These are phyloP conservation scores for Trypanosoma grayi DNA, from an alignment of 208 protist species.

Conservation along the genomic window DNA sequence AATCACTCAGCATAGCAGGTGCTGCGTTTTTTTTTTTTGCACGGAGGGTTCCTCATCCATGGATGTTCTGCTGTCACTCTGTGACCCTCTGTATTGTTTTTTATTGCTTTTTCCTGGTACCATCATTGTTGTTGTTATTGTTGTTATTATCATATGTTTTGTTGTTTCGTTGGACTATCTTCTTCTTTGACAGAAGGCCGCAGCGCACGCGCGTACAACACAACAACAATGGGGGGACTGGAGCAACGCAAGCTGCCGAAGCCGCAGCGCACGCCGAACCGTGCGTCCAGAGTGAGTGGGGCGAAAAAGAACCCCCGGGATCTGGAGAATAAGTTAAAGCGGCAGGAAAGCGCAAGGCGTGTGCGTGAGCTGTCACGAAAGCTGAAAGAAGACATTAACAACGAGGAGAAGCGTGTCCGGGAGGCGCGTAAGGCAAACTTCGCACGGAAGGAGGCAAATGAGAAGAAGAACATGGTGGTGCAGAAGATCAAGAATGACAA, in stretches of 20 bases:
- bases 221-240: constrained; percentile 47
- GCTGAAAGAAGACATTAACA: constrained; percentile 82
- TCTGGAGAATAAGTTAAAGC: constrained; percentile 81
- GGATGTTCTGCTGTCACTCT: too few species aligned
- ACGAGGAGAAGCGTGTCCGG: constrained; percentile 66
- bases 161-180: constrained; percentile 4
- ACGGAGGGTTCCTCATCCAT: too few species aligned
- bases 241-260: constrained; percentile 72
- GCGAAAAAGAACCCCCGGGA: constrained; percentile 32
- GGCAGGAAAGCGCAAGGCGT: constrained; percentile 56
- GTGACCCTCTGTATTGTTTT: neutral
- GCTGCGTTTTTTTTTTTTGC: too few species aligned
- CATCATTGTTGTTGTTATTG: constrained; percentile 14
- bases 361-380: constrained; percentile 62
- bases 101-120: constrained; percentile 1
- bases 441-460: constrained; percentile 78
- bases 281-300: constrained; percentile 35
- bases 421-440: constrained; percentile 84
- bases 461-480: constrained; percentile 91
- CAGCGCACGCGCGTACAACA: neutral
- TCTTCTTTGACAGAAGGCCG: neutral
- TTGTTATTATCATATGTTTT: constrained; percentile 15
- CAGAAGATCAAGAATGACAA: constrained; percentile 90
- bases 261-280: constrained; percentile 47
- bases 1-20: too few species aligned